A percentile compares a stretch with the other conserved stretches of the same genome.
Conservation (phyloP, 176 grass and related monocot species). For the Phoenix dactylifera region DNA sequence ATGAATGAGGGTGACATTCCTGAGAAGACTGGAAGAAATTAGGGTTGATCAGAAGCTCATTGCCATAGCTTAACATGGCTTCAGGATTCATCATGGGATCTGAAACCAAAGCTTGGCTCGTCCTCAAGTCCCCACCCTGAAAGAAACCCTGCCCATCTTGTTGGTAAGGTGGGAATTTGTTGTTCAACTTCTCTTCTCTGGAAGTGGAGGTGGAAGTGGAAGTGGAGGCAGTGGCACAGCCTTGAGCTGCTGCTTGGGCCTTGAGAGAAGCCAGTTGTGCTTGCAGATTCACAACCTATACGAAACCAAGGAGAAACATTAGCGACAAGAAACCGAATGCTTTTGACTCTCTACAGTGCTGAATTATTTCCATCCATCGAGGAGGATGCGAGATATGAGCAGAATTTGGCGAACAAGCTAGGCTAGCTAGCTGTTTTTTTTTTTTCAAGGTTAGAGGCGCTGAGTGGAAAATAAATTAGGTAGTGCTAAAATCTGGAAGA, state of each 20-base stretch:
- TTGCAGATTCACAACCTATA: conserved; percentile 70
- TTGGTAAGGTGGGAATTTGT: conserved; percentile 15
- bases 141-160: conserved; percentile 14
- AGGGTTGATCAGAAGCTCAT: conserved; percentile 19
- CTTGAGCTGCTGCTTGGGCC: conserved; percentile 39
- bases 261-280: conserved; percentile 65
- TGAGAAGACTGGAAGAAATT: conserved; percentile 30
- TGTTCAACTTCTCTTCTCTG: conserved; percentile 26
- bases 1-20: conserved; percentile 30
- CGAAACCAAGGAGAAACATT: neutral
- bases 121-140: neutral
- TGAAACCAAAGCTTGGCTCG: conserved; percentile 15
- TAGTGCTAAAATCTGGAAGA: too few species aligned
- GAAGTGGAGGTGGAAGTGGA: conserved; percentile 28
- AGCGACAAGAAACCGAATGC: too few species aligned
- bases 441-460: too few species aligned
- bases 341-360: too few species aligned
- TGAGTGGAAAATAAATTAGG: too few species aligned
- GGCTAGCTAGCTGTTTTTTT: too few species aligned
- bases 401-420: too few species aligned
- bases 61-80: conserved; percentile 25
- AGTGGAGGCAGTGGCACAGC: conserved; percentile 23
- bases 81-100: conserved; percentile 39
- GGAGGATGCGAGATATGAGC: too few species aligned
- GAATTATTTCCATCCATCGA: too few species aligned